Evolutionary conservation across 305 asterid species (phyloP).

Genomic region (Andrographis paniculata): DNA sequence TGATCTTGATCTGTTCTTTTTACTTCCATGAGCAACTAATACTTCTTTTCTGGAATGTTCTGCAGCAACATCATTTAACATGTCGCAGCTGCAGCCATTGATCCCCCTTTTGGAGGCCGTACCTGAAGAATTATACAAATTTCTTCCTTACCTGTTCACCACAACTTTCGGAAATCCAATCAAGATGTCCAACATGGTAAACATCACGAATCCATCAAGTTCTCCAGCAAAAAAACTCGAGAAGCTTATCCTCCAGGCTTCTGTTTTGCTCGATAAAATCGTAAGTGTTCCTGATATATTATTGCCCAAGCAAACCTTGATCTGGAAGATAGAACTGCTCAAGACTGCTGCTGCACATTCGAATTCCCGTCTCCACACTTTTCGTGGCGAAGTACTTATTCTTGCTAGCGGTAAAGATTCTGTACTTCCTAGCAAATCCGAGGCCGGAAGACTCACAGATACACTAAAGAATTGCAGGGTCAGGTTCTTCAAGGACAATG

Average conservation of each 20-base stretch:
- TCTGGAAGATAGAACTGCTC: slow-evolving; percentile 44
- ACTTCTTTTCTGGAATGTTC: neutral
- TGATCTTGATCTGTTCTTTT: neutral
- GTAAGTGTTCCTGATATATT: slow-evolving; percentile 18
- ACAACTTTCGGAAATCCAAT: slow-evolving; percentile 31
- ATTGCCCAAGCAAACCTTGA: slow-evolving; percentile 30
- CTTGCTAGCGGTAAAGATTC: slow-evolving; percentile 41
- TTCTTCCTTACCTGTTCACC: slow-evolving; percentile 33
- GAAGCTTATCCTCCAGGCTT: slow-evolving; percentile 19
- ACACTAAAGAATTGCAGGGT: slow-evolving; percentile 21
- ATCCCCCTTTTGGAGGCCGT: slow-evolving; percentile 38
- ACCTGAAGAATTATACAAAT: slow-evolving; percentile 25
- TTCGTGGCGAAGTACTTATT: slow-evolving; percentile 35
- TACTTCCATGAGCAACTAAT: neutral
- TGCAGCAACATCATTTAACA: slow-evolving; percentile 58
- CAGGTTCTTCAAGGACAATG: slow-evolving; percentile 27
- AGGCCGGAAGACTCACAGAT: slow-evolving; percentile 30
- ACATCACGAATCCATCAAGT: neutral
- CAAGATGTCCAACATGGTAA: slow-evolving; percentile 34
- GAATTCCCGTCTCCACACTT: slow-evolving; percentile 39
- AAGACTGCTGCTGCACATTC: slow-evolving; percentile 35
- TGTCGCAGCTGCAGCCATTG: slow-evolving; percentile 34
- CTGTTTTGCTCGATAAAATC: slow-evolving; percentile 20
- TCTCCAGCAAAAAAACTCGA: slow-evolving; percentile 23
- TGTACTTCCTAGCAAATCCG: slow-evolving; percentile 36